Conservation (phyloP, 371 early-diverging fungal genomes). For the Mortierella sp. region DNA sequence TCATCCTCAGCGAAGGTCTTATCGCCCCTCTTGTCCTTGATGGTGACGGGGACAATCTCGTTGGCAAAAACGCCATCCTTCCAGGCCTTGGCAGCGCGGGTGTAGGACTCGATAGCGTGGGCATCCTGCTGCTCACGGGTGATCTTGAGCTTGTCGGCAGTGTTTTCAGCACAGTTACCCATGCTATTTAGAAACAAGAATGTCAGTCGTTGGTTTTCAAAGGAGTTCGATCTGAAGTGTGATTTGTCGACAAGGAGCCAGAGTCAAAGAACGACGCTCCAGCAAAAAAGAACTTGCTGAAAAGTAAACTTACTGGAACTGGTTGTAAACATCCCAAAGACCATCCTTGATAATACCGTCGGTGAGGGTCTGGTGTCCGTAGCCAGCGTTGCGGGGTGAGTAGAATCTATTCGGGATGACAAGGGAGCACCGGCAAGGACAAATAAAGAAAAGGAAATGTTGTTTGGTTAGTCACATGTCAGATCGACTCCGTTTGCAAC, state of each 20-base stretch:
- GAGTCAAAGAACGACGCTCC: background rate
- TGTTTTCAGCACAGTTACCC: constrained; percentile 96
- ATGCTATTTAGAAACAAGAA: constrained; percentile 59
- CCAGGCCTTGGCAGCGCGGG: constrained; percentile 89
- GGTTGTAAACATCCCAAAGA: constrained; percentile 93
- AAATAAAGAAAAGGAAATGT: constrained; percentile 14
- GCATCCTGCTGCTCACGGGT: constrained; percentile 91
- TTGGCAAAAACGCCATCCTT: constrained; percentile 79
- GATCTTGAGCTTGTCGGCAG: constrained; percentile 87
- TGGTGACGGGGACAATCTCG: constrained; percentile 90
- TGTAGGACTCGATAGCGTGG: constrained; percentile 89
- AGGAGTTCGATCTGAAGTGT: background rate
- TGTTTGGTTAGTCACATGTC: constrained; percentile 3
- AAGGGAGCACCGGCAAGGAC: constrained; percentile 15
- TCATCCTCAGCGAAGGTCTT: constrained; percentile 85
- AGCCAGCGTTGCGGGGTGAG: constrained; percentile 74
- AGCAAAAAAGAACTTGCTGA: background rate
- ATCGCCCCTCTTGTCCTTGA: constrained; percentile 85
- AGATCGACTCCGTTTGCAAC: background rate
- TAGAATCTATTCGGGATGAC: constrained; percentile 64
- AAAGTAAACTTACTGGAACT: constrained; percentile 68
- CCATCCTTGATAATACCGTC: constrained; percentile 97
- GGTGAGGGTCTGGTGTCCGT: constrained; percentile 85
- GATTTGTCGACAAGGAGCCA: background rate
- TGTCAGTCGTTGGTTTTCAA: background rate